Evolutionary conservation across 129 eudicot species (phyloP), one percentile per base, ranked within the genome.

Genomic region (Chrysanthemum makinoi): DNA sequence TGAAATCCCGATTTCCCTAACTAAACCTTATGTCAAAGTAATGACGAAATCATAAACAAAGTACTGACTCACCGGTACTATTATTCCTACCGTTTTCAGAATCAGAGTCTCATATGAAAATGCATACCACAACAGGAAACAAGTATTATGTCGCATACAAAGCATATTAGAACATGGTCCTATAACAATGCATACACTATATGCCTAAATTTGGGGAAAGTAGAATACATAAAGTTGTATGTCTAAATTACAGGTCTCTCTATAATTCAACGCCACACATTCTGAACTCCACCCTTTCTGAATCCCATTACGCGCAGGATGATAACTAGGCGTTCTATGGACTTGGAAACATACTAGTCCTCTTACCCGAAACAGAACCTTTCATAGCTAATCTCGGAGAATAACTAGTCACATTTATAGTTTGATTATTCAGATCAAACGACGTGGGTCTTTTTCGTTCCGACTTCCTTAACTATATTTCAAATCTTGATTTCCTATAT

Each of bases 261-360:
- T n/a, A 28, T 54, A 54, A 72, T 83, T 89, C 65, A 69, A 74
- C 51, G 98, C 88, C 30, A 93, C 91, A 1, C 95, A 87, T 71
- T 93, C 98, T 10, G 98, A 93, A 73, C 98, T 93, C 98, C 98
- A 93, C 6, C 96, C 98, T 75, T 89, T 93, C 54, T 83, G 90
- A 46, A 84, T 43, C 22, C 85, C 90, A 17, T 71, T 76, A 60
- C 73, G 80, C 24, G 83, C 52, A 62, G 87, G 89, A 3, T 81
- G 83, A 59, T 84, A 92, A 74, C 76, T 88, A 2, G 98, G 98
- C 4, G 95, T 93, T 46, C 86, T 90, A n/a, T 1, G 98, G 98
- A 71, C 98, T 93, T 1, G 89, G 98, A 72, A 87, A 87, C 46
- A 82, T 77, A 10, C 90, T 78, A 0, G 83, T 80, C 69, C 70